Evolutionary conservation across 305 asterid genomes (phyloP).

Genomic region (Coffea humblotiana): DNA sequence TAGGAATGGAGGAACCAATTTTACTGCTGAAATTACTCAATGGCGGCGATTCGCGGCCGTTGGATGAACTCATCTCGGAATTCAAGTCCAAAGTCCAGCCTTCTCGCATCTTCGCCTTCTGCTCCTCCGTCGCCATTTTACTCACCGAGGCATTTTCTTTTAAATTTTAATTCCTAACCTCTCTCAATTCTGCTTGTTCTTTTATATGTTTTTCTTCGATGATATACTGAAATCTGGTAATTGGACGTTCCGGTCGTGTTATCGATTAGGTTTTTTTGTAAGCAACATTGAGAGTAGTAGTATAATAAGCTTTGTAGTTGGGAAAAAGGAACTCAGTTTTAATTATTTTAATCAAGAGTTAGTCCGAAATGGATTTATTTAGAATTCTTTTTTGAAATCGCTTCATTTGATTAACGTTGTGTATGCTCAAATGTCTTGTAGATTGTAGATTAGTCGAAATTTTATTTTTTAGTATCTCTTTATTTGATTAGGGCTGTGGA

Average conservation of each 20-base stretch:
- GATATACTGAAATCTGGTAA: neutral
- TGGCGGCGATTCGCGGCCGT: conserved; percentile 48
- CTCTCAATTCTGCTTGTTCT: neutral
- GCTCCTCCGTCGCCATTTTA: conserved; percentile 72
- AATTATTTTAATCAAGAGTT: neutral
- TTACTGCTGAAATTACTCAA: conserved; percentile 56
- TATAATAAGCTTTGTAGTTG: neutral
- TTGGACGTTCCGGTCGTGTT: neutral
- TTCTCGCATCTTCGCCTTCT: conserved; percentile 52
- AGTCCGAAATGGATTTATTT: neutral
- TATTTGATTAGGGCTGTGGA: no score
- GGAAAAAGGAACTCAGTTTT: neutral
- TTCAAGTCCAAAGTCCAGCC: conserved; percentile 54
- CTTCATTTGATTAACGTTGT: neutral
- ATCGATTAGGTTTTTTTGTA: neutral
- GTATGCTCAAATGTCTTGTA: neutral
- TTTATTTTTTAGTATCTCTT: no score
- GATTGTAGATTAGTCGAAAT: no score
- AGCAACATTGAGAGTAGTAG: neutral
- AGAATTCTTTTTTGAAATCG: neutral
- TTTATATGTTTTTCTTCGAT: neutral
- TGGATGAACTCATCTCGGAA: conserved; percentile 68
- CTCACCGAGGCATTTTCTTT: conserved; percentile 21
- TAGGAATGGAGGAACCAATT: conserved; percentile 72
- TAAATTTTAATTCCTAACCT: neutral